These are phyloP conservation scores for Salix koriyanagi DNA, from an alignment of 345 rosid genomes.

Conservation along the genomic window DNA sequence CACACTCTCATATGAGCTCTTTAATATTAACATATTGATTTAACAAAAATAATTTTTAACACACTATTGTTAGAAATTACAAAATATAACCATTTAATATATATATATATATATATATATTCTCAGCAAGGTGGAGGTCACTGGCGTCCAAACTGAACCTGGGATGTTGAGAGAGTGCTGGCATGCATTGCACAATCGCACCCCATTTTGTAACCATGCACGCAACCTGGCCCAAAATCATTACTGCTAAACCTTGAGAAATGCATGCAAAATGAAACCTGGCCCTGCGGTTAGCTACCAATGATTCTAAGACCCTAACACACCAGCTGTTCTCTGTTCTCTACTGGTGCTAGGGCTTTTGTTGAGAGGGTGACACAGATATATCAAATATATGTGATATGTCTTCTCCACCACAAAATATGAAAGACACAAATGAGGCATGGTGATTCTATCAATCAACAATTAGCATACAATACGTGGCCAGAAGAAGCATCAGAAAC, in stretches of 20 bases:
- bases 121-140: background rate
- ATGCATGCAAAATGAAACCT: background rate
- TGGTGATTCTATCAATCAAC: no score
- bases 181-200: background rate
- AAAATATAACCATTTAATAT: no score
- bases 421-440: background rate
- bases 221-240: background rate
- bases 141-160: background rate
- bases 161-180: background rate
- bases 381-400: background rate
- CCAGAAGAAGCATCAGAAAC: background rate
- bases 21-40: no score
- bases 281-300: background rate
- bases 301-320: background rate
- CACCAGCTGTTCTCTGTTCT: background rate
- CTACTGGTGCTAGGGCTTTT: background rate
- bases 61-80: no score
- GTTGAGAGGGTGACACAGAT: background rate
- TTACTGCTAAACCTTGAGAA: background rate
- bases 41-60: no score
- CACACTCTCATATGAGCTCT: no score
- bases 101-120: background rate
- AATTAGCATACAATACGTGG: background rate
- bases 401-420: background rate
- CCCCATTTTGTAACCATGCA: background rate